Percentiles rank a stretch among this genome's conserved stretches.
phyloP scores from a whole-genome alignment of 2,329 filamentous ascomycete genomes.

The Colletotrichum kahawae region DNA sequence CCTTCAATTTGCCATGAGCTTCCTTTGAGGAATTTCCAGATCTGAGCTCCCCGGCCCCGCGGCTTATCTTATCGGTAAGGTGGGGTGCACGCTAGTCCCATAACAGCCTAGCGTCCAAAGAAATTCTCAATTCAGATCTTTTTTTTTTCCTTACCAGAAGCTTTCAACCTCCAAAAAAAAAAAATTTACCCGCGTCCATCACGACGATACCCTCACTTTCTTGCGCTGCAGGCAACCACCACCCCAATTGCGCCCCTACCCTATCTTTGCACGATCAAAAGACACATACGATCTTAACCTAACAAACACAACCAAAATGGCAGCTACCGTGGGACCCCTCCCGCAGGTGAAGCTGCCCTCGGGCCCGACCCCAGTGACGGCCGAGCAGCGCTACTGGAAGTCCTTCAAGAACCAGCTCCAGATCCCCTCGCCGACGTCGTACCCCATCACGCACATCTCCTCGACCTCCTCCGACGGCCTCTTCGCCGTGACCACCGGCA shows the following conservation, averaged over 20 bases:
- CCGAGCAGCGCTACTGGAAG: constrained; percentile 96
- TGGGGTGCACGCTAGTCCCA: constrained; percentile 2
- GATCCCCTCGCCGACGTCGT: constrained; percentile 88
- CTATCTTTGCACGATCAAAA: neutral
- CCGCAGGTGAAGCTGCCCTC: constrained; percentile 82
- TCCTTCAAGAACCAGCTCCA: constrained; percentile 91
- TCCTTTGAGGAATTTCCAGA: neutral
- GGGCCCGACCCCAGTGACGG: constrained; percentile 81
- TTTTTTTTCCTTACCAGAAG: constrained; percentile 7
- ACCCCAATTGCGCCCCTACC: neutral
- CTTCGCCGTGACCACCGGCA: constrained; percentile 94
- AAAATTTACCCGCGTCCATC: constrained; percentile 1
- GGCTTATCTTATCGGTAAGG: constrained; percentile 17
- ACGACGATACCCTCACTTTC: constrained; percentile 12
- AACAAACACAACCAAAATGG: constrained; percentile 63
- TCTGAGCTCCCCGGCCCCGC: constrained; percentile 2
- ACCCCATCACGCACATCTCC: constrained; percentile 89
- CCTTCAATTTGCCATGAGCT: neutral
- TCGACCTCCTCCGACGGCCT: constrained; percentile 67
- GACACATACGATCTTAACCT: fast-evolving
- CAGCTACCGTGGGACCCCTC: constrained; percentile 82
- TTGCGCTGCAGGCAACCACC: neutral
- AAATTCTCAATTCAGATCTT: constrained; percentile 23
- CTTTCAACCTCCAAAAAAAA: constrained; percentile 14
- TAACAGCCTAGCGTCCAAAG: neutral